Evolutionary conservation across 1,284 basidiomycete genomes (phyloP), one percentile per base, ranked within the genome.

Genomic region (Singerocomus inundabilis): DNA sequence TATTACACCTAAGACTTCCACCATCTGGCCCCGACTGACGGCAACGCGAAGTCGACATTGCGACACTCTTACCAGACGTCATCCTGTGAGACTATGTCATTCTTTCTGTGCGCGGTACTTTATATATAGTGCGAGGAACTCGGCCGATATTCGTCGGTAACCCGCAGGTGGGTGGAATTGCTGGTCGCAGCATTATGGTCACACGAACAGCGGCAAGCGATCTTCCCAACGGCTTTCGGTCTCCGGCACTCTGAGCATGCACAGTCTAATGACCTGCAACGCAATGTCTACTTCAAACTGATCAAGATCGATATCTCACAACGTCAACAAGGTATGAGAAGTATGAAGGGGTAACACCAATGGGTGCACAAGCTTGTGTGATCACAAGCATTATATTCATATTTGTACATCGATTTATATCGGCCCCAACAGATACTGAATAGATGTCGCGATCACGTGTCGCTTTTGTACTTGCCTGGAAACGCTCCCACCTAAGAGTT

Each of bases 381-480:
- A 32, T 32, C 33, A 29, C 36, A n/a, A 21, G 13, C 18, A 6
- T 33, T 18, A 36, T 11, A 6, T 31, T 29, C 28, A 18, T 13
- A 34, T 44, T 28, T 35, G 35, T 21, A 32, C 13, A 42, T 55
- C 13, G 37, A n/a, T 49, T 44, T 48, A 62, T 34, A 59, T 48
- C 33, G 5, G 16, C 43, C 11, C 26, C 25, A 29, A 42, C 38
- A 52, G 36, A 49, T 60, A 44, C 18, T 34, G 18, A 21, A 56
- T 59, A 63, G 40, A 44, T 38, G 31, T 53, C 15, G 49, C 46
- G 50, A 49, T 41, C 36, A 30, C 12, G 41, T 39, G 50, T 44
- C 59, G 57, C 58, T 57, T 64, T 60, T 64, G 44, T 31, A 42
- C 13, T 36, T 38, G 29, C 18, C 38, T 31, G 29, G 21, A 35